A percentile compares a stretch with the other conserved stretches of the same genome.
Evolutionary conservation across 1,284 basidiomycete genomes (phyloP).

Genomic region (Ceratobasidium sp.): DNA sequence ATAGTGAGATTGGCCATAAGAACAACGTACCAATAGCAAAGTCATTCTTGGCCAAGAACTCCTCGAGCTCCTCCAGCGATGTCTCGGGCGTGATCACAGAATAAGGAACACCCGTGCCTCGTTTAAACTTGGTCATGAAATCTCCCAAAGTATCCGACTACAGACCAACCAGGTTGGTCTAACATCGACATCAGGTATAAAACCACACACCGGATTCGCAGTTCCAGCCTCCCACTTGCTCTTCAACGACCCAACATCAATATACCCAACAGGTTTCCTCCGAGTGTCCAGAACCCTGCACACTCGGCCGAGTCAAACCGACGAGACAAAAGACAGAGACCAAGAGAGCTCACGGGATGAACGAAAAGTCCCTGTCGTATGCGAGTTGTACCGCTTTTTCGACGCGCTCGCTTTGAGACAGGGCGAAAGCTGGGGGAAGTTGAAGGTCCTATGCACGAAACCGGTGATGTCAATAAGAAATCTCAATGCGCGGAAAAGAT

Average conservation of each 20-base stretch:
- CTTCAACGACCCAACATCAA: constrained; percentile 82
- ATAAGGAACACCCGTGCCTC: constrained; percentile 72
- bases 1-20: constrained; percentile 3
- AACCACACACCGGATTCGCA: constrained; percentile 73
- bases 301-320: background rate
- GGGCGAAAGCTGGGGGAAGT: constrained; percentile 88
- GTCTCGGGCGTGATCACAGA: constrained; percentile 84
- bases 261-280: constrained; percentile 83
- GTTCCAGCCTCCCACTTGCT: constrained; percentile 79
- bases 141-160: constrained; percentile 74
- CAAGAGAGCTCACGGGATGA: constrained; percentile 78
- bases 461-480: constrained; percentile 6
- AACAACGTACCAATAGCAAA: constrained; percentile 78
- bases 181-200: background rate
- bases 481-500: constrained; percentile 1
- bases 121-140: constrained; percentile 83
- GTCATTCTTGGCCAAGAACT: constrained; percentile 75
- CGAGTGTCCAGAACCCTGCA: constrained; percentile 78
- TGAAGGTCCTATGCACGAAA: constrained; percentile 79
- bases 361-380: constrained; percentile 91
- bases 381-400: constrained; percentile 83
- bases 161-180: background rate
- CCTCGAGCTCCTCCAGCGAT: constrained; percentile 79
- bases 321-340: background rate
- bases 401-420: constrained; percentile 78